Conservation (phyloP, 352 stramenopile genomes). For the Phytopythium chamaehyphon region DNA sequence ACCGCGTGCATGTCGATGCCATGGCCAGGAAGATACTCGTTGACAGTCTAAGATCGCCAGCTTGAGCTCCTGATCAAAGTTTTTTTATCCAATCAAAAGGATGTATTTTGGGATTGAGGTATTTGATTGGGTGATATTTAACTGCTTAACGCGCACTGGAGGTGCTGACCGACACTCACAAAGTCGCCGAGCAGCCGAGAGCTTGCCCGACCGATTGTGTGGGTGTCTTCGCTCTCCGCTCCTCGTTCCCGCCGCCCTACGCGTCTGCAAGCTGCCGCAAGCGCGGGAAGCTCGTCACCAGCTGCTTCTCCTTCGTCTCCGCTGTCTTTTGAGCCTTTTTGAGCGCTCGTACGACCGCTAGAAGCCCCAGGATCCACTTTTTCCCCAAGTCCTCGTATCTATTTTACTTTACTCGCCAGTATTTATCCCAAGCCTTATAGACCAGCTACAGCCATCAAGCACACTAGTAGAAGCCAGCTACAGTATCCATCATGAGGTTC, state of each 20-base stretch:
- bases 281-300: neutral
- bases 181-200: slow-evolving; percentile 13
- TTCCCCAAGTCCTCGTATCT: slow-evolving; percentile 12
- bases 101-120: neutral
- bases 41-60: no score
- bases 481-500: slow-evolving; percentile 36
- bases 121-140: slow-evolving; percentile 5
- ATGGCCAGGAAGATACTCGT: no score
- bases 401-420: slow-evolving; percentile 18
- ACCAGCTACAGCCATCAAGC: neutral
- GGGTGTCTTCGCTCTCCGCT: slow-evolving; percentile 14
- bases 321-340: slow-evolving; percentile 11
- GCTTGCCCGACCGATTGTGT: slow-evolving; percentile 4
- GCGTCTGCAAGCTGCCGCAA: neutral
- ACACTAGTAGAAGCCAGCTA: slow-evolving; percentile 3
- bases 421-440: slow-evolving; percentile 21
- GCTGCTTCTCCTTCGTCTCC: slow-evolving; percentile 5
- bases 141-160: neutral
- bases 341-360: no score
- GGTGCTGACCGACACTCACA: slow-evolving; percentile 10
- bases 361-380: neutral
- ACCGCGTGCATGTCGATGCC: no score
- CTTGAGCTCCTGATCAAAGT: no score
- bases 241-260: slow-evolving; percentile 5
- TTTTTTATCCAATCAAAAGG: slow-evolving; percentile 6